A percentile compares a stretch with the other conserved stretches of the same genome.
phyloP scores from a whole-genome alignment of 2,329 filamentous ascomycete genomes.

The Fusarium chuoi region DNA sequence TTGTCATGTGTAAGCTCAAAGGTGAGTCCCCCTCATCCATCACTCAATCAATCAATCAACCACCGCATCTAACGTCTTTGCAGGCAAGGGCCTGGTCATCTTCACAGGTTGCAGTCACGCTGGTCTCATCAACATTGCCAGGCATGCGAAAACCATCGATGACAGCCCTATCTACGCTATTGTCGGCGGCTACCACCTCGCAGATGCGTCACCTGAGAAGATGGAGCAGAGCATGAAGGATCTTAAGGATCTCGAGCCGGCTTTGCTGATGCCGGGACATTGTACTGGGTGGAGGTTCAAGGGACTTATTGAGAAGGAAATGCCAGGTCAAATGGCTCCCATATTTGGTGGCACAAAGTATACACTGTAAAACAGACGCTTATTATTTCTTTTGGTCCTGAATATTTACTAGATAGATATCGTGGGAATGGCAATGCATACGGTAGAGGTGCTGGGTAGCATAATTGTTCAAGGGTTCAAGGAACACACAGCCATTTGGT shows the following conservation, averaged over 20 bases:
- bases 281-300: constrained; percentile 2
- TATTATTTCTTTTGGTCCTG: rapidly evolving
- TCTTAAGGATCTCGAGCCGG: background rate
- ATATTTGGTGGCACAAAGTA: background rate
- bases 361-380: background rate
- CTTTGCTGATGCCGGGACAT: background rate
- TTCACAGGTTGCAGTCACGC: background rate
- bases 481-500: background rate
- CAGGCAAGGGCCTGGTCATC: background rate
- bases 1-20: background rate
- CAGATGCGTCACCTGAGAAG: background rate
- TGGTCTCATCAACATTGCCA: background rate
- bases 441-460: background rate
- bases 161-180: background rate
- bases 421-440: background rate
- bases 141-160: background rate
- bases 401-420: too few relatives aligned
- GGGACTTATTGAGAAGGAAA: background rate
- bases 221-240: background rate
- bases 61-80: background rate
- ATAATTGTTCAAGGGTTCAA: background rate
- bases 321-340: background rate
- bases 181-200: background rate
- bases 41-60: too few relatives aligned
- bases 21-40: background rate